Conservation (phyloP, 2,329 filamentous ascomycete species). For the Arthrobotrys sphaeroides region DNA sequence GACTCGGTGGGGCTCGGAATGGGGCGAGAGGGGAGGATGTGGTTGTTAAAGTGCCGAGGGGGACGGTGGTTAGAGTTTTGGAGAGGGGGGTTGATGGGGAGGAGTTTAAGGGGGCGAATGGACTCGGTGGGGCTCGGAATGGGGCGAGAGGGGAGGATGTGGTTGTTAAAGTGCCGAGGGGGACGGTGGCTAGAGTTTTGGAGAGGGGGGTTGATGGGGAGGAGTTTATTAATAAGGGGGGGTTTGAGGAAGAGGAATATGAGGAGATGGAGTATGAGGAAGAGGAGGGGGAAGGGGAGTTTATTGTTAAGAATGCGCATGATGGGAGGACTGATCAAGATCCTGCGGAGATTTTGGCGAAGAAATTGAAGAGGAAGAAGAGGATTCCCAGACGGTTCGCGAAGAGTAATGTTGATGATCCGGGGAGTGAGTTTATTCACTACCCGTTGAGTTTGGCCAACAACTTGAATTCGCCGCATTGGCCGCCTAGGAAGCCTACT, state of each 20-base stretch:
- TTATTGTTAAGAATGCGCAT: constrained; percentile 20
- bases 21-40: constrained; percentile 87
- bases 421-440: constrained; percentile 56
- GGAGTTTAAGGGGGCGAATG: constrained; percentile 80
- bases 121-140: constrained; percentile 76
- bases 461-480: constrained; percentile 56
- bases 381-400: constrained; percentile 44
- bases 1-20: constrained; percentile 76
- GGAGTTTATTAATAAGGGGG: constrained; percentile 59
- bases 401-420: constrained; percentile 53
- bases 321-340: constrained; percentile 43
- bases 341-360: not conserved
- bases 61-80: constrained; percentile 87
- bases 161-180: constrained; percentile 88
- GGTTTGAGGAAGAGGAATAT: constrained; percentile 58
- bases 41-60: constrained; percentile 88
- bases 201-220: constrained; percentile 65
- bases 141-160: constrained; percentile 87
- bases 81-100: constrained; percentile 72
- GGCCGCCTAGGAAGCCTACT: constrained; percentile 38
- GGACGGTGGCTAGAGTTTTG: constrained; percentile 87
- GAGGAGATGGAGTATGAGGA: not conserved
- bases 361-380: constrained; percentile 35
- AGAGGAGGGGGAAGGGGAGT: constrained; percentile 25
- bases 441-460: constrained; percentile 55